Evolutionary conservation across 768 basidiomycete species (phyloP), one percentile per base, ranked within the genome.

Genomic region (Lactarius indigo): DNA sequence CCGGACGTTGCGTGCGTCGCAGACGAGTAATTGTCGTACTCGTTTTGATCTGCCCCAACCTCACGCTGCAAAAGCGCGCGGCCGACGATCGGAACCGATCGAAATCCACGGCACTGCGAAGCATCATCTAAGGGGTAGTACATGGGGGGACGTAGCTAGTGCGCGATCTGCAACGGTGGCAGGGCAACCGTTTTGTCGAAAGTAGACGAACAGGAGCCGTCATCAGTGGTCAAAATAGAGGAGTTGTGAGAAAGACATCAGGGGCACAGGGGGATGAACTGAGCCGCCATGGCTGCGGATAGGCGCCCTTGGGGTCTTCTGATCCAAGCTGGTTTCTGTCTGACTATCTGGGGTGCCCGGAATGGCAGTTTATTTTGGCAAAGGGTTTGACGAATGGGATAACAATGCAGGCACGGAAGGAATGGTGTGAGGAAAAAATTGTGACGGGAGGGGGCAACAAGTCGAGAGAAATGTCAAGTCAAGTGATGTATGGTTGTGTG

Each of bases 31-130:
- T 63, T 54, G 55, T 59, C 47, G 37, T 35, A 59, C 61, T 62
- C 57, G 65, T 61, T 65, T 52, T 57, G 60, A 47, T 65, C 59
- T 37, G 30, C 59, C 47, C 37, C 61, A 20, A n/a, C 59, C 33
- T 31, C 31, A 47, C 39, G 33, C 28, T 57, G 28, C 44, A 57
- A 39, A 57, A 17, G 60, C 44, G 44, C 33, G 44, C 33, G 30
- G 65, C 65, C 61, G 65, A 66, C 65, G 65, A 63, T 66, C 65
- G 65, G 61, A 54, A 47, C 18, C 28, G 61, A 60, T 66, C 65
- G 44, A 41, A 66, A 63, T 63, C 47, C 37, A 17, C 33, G 26
- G 28, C 20, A n/a, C 39, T 30, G 26, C 23, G 39, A 23, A 13
- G 20, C 17, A 31, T 31, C 28, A n/a, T 33, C 37, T 9, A 9